phyloP scores from a whole-genome alignment of 2,329 filamentous ascomycete species.

The Claviceps pusilla region DNA sequence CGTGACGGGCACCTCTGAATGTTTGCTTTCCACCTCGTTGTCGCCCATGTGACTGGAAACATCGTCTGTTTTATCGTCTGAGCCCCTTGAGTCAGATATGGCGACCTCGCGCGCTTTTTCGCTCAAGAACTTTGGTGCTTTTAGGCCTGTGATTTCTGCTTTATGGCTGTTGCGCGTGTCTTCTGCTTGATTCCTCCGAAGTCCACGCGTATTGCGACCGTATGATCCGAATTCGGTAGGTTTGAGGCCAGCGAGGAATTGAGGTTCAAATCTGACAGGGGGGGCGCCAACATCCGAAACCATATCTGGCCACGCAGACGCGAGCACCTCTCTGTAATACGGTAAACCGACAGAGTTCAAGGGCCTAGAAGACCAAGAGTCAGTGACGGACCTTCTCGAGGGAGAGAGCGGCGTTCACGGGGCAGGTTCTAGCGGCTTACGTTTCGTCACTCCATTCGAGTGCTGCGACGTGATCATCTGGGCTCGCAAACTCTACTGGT shows the following conservation, averaged over 20 bases:
- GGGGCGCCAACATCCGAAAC: conserved; percentile 76
- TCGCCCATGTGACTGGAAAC: conserved; percentile 51
- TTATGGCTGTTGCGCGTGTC: conserved; percentile 53
- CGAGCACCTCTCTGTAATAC: conserved; percentile 73
- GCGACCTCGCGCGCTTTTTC: conserved; percentile 67
- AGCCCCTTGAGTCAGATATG: conserved; percentile 27
- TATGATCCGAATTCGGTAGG: conserved; percentile 62
- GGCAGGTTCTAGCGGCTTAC: conserved; percentile 27
- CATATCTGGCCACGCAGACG: conserved; percentile 83
- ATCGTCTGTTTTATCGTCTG: conserved; percentile 36
- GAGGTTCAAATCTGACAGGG: conserved; percentile 57
- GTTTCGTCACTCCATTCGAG: conserved; percentile 60
- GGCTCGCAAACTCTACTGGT: conserved; percentile 62
- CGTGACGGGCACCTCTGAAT: conserved; percentile 70
- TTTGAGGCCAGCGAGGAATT: conserved; percentile 53
- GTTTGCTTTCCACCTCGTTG: conserved; percentile 55
- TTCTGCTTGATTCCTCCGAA: conserved; percentile 69
- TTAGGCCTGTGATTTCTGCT: conserved; percentile 43
- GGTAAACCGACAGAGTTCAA: conserved; percentile 80
- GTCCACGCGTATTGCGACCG: conserved; percentile 59
- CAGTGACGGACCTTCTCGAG: conserved; percentile 1
- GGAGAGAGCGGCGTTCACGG: neutral
- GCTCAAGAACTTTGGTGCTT: conserved; percentile 82
- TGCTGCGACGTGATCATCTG: conserved; percentile 38
- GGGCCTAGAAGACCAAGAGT: conserved; percentile 34